These are phyloP conservation scores for Harrya chromipes DNA, from an alignment of 768 basidiomycete genomes.

Conservation along the genomic window DNA sequence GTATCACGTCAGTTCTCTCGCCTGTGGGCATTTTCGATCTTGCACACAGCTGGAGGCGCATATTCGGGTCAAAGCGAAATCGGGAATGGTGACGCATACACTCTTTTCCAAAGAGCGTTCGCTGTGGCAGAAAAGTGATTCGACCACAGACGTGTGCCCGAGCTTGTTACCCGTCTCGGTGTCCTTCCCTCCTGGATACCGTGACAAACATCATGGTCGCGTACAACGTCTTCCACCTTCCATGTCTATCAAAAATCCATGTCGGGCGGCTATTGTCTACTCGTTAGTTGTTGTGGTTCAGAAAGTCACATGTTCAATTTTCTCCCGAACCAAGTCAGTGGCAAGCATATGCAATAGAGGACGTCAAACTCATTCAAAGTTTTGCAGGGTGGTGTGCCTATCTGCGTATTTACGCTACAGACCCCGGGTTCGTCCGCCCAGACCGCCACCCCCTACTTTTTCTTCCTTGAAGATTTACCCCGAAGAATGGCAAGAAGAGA, in stretches of 20 bases:
- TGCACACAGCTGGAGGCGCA: slow-evolving; percentile 24
- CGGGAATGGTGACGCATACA: slow-evolving; percentile 4
- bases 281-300: slow-evolving; percentile 25
- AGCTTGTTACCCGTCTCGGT: slow-evolving; percentile 29
- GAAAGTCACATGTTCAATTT: slow-evolving; percentile 17
- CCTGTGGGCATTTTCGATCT: neutral
- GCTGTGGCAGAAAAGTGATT: slow-evolving; percentile 21
- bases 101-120: slow-evolving; percentile 25
- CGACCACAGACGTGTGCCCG: slow-evolving; percentile 20
- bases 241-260: slow-evolving; percentile 24
- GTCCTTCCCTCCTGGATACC: slow-evolving; percentile 28
- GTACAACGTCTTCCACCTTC: slow-evolving; percentile 30
- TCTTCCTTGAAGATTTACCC: slow-evolving; percentile 26
- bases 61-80: slow-evolving; percentile 16
- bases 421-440: slow-evolving; percentile 31
- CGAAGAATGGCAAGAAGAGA: slow-evolving; percentile 34
- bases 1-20: neutral
- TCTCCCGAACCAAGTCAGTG: slow-evolving; percentile 23
- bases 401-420: slow-evolving; percentile 25
- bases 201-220: slow-evolving; percentile 20
- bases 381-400: slow-evolving; percentile 20
- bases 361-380: slow-evolving; percentile 2
- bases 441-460: slow-evolving; percentile 25
- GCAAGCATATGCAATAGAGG: neutral
- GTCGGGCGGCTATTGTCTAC: slow-evolving; percentile 23